Percentiles rank a stretch among this genome's conserved stretches.
Evolutionary conservation across 805 yeast species (phyloP).

Genomic region (Metschnikowia rubicola): DNA sequence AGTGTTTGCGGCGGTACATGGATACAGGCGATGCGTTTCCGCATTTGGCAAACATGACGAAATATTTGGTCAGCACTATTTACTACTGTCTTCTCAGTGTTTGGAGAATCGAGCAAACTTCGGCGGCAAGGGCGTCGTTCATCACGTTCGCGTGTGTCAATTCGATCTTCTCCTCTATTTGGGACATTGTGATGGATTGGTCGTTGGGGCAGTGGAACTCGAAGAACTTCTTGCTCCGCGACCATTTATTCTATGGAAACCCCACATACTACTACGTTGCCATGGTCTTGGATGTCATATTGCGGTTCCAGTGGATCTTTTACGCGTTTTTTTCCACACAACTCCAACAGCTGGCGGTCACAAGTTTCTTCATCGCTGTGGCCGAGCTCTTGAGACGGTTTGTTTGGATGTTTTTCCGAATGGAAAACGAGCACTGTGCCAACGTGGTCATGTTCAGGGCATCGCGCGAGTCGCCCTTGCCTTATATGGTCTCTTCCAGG

Average conservation of each 20-base stretch:
- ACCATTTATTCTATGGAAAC: slow-evolving; percentile 60
- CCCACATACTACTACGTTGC: slow-evolving; percentile 68
- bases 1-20: slow-evolving; percentile 84
- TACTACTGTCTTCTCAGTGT: slow-evolving; percentile 74
- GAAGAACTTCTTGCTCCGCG: slow-evolving; percentile 57
- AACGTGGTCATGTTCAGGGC: slow-evolving; percentile 85
- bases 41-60: slow-evolving; percentile 83
- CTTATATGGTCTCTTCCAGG: slow-evolving; percentile 51
- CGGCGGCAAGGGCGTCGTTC: slow-evolving; percentile 51
- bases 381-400: slow-evolving; percentile 83
- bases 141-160: slow-evolving; percentile 73
- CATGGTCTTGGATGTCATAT: slow-evolving; percentile 64
- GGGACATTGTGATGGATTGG: slow-evolving; percentile 98
- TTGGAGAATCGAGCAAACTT: slow-evolving; percentile 59
- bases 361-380: slow-evolving; percentile 78
- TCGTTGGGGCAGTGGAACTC: slow-evolving; percentile 71
- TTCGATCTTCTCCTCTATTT: slow-evolving; percentile 61
- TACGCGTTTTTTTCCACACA: slow-evolving; percentile 75
- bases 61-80: slow-evolving; percentile 63
- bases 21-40: slow-evolving; percentile 97
- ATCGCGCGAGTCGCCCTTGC: slow-evolving; percentile 80
- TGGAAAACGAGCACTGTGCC: slow-evolving; percentile 94
- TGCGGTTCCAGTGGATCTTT: slow-evolving; percentile 90
- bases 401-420: slow-evolving; percentile 86
- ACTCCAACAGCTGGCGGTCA: slow-evolving; percentile 82